Evolutionary conservation across 257 asterid genomes (phyloP).

Genomic region (Solanum sejunctum): DNA sequence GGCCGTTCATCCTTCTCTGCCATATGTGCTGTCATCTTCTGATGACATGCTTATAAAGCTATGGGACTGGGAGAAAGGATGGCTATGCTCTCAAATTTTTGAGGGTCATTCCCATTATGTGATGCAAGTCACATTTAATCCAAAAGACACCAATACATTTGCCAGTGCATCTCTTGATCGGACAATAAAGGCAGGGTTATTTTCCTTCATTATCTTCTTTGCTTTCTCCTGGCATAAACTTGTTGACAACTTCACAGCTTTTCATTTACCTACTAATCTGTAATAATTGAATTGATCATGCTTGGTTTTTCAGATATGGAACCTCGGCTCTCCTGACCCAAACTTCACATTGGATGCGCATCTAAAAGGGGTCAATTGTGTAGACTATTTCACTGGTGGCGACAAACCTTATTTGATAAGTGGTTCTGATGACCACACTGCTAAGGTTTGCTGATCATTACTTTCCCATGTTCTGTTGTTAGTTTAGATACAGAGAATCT

Average conservation of each 20-base stretch:
- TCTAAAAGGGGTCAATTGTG: constrained; percentile 92
- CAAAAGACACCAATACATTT: constrained; percentile 95
- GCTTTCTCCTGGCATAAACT: background rate
- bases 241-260: background rate
- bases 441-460: constrained; percentile 50
- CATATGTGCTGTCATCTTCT: constrained; percentile 90
- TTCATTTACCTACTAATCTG: background rate
- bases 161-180: constrained; percentile 99
- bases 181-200: constrained; percentile 64
- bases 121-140: constrained; percentile 99
- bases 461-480: constrained; percentile 8
- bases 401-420: constrained; percentile 90
- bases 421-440: constrained; percentile 99
- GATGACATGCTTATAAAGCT: constrained; percentile 99
- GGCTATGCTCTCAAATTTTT: constrained; percentile 91
- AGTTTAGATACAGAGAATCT: background rate
- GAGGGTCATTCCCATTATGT: constrained; percentile 99
- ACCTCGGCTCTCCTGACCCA: constrained; percentile 98
- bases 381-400: constrained; percentile 95
- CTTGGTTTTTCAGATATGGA: constrained; percentile 68
- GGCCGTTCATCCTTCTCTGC: constrained; percentile 94
- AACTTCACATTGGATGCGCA: constrained; percentile 98
- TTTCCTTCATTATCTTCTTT: background rate
- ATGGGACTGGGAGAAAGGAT: constrained; percentile 99
- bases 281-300: background rate